phyloP scores from a whole-genome alignment of 2,329 filamentous ascomycete genomes.

The Fusarium decemcellulare region DNA sequence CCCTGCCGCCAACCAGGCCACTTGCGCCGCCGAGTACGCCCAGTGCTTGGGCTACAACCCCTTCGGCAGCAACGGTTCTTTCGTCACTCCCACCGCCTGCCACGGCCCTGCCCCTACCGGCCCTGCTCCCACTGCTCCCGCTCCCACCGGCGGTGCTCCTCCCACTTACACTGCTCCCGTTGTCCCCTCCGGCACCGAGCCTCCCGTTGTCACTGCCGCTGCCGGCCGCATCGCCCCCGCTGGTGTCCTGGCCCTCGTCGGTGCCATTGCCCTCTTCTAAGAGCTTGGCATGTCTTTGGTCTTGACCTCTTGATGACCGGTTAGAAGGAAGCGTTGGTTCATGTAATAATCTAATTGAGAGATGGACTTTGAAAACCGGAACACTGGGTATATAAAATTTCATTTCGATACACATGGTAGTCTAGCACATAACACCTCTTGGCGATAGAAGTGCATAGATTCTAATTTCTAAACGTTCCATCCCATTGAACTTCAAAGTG shows the following conservation, averaged over 20 bases:
- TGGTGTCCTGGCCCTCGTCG: slow-evolving; percentile 69
- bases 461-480: slow-evolving; percentile 33
- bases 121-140: background rate
- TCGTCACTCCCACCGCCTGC: too few species aligned
- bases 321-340: slow-evolving; percentile 9
- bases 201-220: slow-evolving; percentile 68
- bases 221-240: slow-evolving; percentile 57
- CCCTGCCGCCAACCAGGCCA: too few species aligned
- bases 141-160: slow-evolving; percentile 5
- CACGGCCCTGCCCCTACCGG: slow-evolving; percentile 40
- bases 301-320: background rate
- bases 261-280: slow-evolving; percentile 72
- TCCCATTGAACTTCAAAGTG: too few species aligned
- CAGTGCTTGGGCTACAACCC: too few species aligned
- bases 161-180: slow-evolving; percentile 48
- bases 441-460: slow-evolving; percentile 34
- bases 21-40: too few species aligned
- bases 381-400: slow-evolving; percentile 38
- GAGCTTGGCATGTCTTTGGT: background rate
- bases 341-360: slow-evolving; percentile 18
- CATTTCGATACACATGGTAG: slow-evolving; percentile 22
- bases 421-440: slow-evolving; percentile 34
- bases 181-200: slow-evolving; percentile 68
- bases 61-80: background rate
- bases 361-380: slow-evolving; percentile 33